phyloP scores from a whole-genome alignment of 129 eudicot genomes.

The Mikania micrantha region DNA sequence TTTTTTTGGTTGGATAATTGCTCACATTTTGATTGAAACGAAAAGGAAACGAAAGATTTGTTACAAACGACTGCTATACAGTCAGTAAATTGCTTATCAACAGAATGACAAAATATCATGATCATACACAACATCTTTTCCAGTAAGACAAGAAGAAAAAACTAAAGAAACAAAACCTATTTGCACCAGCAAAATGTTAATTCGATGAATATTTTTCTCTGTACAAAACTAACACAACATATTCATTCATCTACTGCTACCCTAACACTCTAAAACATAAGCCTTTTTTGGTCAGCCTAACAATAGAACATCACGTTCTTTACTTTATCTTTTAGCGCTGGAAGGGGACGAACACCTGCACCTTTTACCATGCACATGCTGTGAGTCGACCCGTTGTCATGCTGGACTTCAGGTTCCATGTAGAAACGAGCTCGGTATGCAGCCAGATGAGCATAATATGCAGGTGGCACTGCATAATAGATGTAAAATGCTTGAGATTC shows the following conservation, averaged over 20 bases:
- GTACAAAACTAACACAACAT: constrained; percentile 29
- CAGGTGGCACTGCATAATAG: constrained; percentile 75
- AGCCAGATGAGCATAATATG: constrained; percentile 94
- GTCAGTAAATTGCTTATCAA: no score
- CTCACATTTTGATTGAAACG: no score
- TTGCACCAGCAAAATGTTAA: constrained; percentile 14
- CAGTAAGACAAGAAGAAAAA: no score
- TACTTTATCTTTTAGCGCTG: constrained; percentile 66
- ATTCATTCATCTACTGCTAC: constrained; percentile 14
- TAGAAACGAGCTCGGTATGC: constrained; percentile 93
- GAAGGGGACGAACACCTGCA: constrained; percentile 57
- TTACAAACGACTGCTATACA: no score
- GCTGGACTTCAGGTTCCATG: constrained; percentile 63
- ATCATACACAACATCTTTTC: no score
- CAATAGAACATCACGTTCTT: constrained; percentile 84
- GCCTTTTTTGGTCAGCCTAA: constrained; percentile 14
- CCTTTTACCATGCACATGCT: constrained; percentile 29
- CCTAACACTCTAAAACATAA: constrained; percentile 17
- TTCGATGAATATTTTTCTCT: constrained; percentile 18
- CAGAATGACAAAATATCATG: no score
- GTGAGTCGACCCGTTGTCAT: constrained; percentile 38
- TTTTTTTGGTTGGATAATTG: no score
- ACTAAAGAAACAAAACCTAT: constrained; percentile 18
- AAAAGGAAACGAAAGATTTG: no score
- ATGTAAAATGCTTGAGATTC: neutral